Evolutionary conservation across 352 stramenopile genomes (phyloP).

Genomic region (Pythium aristosporum): DNA sequence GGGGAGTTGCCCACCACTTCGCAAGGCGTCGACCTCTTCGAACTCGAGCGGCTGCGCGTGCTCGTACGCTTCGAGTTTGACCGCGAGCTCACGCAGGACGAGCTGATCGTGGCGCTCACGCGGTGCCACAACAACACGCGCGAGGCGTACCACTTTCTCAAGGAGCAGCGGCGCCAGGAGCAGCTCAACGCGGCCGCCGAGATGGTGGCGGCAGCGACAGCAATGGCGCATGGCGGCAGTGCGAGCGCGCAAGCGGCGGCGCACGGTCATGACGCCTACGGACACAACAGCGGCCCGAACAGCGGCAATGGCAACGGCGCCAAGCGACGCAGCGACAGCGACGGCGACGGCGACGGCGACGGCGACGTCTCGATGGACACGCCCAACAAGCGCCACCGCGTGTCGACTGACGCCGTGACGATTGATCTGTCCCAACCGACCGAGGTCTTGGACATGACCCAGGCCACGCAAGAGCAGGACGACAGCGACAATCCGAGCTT

Average conservation of each 20-base stretch:
- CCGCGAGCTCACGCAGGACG: constrained; percentile 36
- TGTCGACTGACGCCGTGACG: constrained; percentile 3
- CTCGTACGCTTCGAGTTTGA: constrained; percentile 68
- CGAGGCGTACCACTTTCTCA: constrained; percentile 55
- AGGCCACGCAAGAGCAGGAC: constrained; percentile 17
- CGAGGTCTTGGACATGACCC: constrained; percentile 22
- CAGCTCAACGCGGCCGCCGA: constrained; percentile 10
- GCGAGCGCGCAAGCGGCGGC: neutral
- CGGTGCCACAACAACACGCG: constrained; percentile 41
- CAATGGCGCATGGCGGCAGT: neutral
- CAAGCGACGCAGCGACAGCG: constrained; percentile 24
- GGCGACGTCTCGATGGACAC: constrained; percentile 19
- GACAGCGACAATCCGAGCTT: neutral
- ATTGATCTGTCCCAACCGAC: constrained; percentile 24
- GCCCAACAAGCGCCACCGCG: constrained; percentile 21
- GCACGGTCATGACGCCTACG: constrained; percentile 2
- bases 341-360: constrained; percentile 15
- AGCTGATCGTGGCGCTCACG: constrained; percentile 47
- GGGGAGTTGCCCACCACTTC: constrained; percentile 25
- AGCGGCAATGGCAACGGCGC: constrained; percentile 8
- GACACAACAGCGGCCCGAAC: neutral
- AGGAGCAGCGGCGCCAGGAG: constrained; percentile 31
- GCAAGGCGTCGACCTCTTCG: constrained; percentile 38
- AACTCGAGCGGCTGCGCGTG: constrained; percentile 57
- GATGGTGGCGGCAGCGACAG: constrained; percentile 16